Percentiles rank a stretch among this genome's conserved stretches.
These are phyloP conservation scores for Phytophthora chlamydospora DNA, from an alignment of 352 stramenopile species.

Conservation along the genomic window DNA sequence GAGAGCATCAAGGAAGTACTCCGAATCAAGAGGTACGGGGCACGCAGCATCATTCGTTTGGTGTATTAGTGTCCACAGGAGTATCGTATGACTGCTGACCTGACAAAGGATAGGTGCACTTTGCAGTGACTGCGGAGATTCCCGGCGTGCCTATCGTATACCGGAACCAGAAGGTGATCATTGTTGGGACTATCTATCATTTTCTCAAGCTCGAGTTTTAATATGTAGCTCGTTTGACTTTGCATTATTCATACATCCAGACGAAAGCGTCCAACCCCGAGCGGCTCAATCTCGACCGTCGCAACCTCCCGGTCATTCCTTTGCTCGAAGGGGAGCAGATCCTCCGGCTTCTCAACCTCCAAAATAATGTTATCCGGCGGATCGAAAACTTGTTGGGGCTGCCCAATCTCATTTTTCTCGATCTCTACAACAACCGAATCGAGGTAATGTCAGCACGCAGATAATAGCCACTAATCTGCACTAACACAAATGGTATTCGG, in stretches of 20 bases:
- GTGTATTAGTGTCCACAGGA: neutral
- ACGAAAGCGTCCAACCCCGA: slow-evolving; percentile 76
- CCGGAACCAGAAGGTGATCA: slow-evolving; percentile 62
- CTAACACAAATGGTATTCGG: neutral
- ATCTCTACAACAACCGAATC: slow-evolving; percentile 94
- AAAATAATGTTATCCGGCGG: slow-evolving; percentile 90
- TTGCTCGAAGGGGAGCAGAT: slow-evolving; percentile 91
- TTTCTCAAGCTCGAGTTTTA: too few relatives aligned
- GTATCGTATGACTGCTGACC: slow-evolving; percentile 18
- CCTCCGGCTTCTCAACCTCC: slow-evolving; percentile 89
- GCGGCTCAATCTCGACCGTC: slow-evolving; percentile 90
- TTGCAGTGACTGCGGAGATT: slow-evolving; percentile 71
- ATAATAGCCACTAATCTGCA: too few relatives aligned
- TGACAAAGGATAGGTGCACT: slow-evolving; percentile 70
- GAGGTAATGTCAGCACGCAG: slow-evolving; percentile 41
- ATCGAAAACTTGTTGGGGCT: slow-evolving; percentile 89
- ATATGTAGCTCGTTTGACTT: neutral
- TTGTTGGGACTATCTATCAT: neutral
- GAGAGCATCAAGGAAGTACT: slow-evolving; percentile 22
- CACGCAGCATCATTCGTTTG: neutral
- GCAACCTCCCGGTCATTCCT: slow-evolving; percentile 79
- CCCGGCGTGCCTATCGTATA: slow-evolving; percentile 78
- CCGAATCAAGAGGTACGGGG: slow-evolving; percentile 51
- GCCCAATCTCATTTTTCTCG: slow-evolving; percentile 92
- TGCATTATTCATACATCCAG: slow-evolving; percentile 20